Base-by-base conservation (phyloP, 1,284 basidiomycete species). In the Sanguinoderma infundibulare region DNA sequence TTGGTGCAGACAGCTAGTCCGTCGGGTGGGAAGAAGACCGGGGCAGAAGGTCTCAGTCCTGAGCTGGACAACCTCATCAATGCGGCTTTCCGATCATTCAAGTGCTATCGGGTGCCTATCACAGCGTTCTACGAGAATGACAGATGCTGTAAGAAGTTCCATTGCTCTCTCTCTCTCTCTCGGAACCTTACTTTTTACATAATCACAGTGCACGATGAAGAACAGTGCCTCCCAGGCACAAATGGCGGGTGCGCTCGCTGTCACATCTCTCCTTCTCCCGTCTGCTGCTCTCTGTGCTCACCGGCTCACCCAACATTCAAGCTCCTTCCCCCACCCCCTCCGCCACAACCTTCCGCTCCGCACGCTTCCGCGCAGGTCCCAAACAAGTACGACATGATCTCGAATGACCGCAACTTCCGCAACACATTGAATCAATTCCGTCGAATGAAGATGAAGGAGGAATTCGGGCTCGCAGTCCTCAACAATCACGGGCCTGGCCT, bases 31-130 rank as follows among this genome's bases (percentile, higher is more conserved):
- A 20, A 0, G 34, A 50, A 20, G 35, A 5, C 26, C 4, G 14
- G n/a, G 7, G 22, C 30, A 7, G n/a, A n/a, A n/a, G n/a, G 5
- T 53, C 8, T 61, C 1, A 15, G 46, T 0, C 54, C 50, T 0
- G 64, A 58, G 30, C 15, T 65, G 5, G 58, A 65, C 46, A 52
- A 54, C 30, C 12, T 65, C 1, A 46, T 65, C 12, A 65, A 65
- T 22, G 61, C 61, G 0, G 52, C 44, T 1, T 46, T 30, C 8
- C 52, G 58, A 0, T 6, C 32, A 0, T 49, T 58, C 28, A 35
- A 42, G 14, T 65, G 64, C 15, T 53, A 52, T n/a, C 54, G 59
- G 20, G 46, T 32, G 10, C 55, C 61, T 0, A 53, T 65, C 4
- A 53, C 12, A 10, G 54, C 56, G 3, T 65, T 39, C 26, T 65